Conservation (phyloP, 768 basidiomycete genomes). For the Tylopilus sp. region DNA sequence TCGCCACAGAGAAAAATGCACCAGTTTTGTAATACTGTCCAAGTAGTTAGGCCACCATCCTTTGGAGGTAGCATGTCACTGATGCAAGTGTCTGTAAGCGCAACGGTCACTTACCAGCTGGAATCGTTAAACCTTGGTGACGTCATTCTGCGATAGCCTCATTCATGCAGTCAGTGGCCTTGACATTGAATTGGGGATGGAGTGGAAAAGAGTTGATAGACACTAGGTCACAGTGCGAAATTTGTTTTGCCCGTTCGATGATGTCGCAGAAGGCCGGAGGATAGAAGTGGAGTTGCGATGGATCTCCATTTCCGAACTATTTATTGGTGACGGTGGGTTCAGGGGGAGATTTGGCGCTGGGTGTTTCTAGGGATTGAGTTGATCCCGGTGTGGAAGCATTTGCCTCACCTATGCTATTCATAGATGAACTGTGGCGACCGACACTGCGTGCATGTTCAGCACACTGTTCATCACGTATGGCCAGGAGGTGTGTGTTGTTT, state of each 20-base stretch:
- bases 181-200: not conserved
- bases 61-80: no score
- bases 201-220: not conserved
- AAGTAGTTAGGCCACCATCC: not conserved
- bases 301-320: not conserved
- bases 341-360: not conserved
- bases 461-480: not conserved
- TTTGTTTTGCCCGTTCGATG: not conserved
- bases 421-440: not conserved
- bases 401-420: not conserved
- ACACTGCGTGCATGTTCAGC: not conserved
- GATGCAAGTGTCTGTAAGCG: not conserved
- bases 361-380: not conserved
- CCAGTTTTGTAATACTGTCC: not conserved
- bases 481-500: not conserved
- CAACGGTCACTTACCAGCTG: not conserved
- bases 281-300: no score
- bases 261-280: not conserved
- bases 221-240: no score
- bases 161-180: not conserved
- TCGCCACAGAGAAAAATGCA: not conserved
- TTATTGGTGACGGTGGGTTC: not conserved
- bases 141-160: not conserved
- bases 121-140: no score
- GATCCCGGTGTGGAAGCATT: not conserved